Conservation (phyloP, 75 land plant species). For the Azolla pinnata region DNA sequence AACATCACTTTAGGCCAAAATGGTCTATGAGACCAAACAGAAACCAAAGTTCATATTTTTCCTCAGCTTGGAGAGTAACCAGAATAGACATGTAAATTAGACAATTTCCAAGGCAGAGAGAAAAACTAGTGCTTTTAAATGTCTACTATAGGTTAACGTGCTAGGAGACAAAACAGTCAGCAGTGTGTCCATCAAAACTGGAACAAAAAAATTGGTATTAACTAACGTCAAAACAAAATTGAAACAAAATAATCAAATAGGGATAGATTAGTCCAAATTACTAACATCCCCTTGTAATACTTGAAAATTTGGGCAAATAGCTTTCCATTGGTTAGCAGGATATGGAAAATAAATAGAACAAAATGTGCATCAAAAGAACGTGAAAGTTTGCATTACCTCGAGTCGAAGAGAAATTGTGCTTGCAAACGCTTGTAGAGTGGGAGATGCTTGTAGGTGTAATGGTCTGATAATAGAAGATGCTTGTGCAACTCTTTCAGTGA, state of each 20-base stretch:
- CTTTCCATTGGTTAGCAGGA: not conserved
- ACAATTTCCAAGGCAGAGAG: too few relatives aligned
- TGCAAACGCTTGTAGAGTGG: slow-evolving; percentile 82
- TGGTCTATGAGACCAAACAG: too few relatives aligned
- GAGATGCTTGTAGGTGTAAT: slow-evolving; percentile 22
- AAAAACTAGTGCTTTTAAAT: too few relatives aligned
- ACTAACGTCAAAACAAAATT: not conserved
- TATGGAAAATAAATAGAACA: not conserved
- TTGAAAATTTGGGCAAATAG: too few relatives aligned
- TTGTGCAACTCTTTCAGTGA: slow-evolving; percentile 39
- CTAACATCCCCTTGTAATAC: too few relatives aligned
- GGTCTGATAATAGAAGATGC: slow-evolving; percentile 3
- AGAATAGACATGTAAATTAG: too few relatives aligned
- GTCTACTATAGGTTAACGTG: too few relatives aligned
- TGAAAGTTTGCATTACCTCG: slow-evolving; percentile 30
- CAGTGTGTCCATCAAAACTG: too few relatives aligned
- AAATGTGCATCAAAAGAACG: not conserved
- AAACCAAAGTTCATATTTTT: not conserved
- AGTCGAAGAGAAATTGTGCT: slow-evolving; percentile 56
- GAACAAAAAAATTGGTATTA: too few relatives aligned
- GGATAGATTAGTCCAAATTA: too few relatives aligned
- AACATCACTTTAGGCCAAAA: too few relatives aligned
- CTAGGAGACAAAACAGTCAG: too few relatives aligned
- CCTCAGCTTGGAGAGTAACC: not conserved
- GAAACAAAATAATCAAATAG: slow-evolving; percentile 3